A percentile compares a stretch with the other conserved stretches of the same genome.
Evolutionary conservation across 2,329 filamentous ascomycete genomes (phyloP).

Genomic region (Ambrosiella xylebori): DNA sequence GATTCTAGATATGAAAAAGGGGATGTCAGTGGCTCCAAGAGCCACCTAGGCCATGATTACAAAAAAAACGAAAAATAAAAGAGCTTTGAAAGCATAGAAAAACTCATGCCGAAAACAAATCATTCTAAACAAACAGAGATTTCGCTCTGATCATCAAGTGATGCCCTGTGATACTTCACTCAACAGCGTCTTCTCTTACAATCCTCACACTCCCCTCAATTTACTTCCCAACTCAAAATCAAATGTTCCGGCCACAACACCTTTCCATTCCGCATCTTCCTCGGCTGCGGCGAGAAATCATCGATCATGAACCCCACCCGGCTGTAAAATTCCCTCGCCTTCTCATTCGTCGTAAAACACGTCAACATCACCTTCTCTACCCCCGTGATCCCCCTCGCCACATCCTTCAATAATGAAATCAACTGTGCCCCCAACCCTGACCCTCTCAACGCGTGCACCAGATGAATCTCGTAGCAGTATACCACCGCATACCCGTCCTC

Average conservation of each 20-base stretch:
- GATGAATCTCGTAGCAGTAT: conserved; percentile 68
- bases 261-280: conserved; percentile 36
- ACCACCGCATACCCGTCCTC: conserved; percentile 49
- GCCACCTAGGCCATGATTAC: background rate
- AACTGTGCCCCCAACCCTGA: conserved; percentile 45
- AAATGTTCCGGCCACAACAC: conserved; percentile 38
- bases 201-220: conserved; percentile 12
- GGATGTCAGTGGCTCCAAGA: background rate
- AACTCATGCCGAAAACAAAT: background rate
- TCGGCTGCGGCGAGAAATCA: conserved; percentile 34
- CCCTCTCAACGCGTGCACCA: conserved; percentile 38
- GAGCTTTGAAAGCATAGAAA: background rate
- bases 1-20: background rate
- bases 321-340: conserved; percentile 42
- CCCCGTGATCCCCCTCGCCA: conserved; percentile 34
- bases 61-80: background rate
- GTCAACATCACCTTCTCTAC: conserved; percentile 57
- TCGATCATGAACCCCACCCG: conserved; percentile 40
- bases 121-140: background rate
- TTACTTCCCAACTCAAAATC: conserved; percentile 35
- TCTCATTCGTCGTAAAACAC: conserved; percentile 45
- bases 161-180: background rate
- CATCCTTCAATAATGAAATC: conserved; percentile 35
- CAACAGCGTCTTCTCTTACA: conserved; percentile 3
- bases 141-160: background rate